Conservation (phyloP, 192 early-diverging fungal species). For the Umbelopsis sp. region DNA sequence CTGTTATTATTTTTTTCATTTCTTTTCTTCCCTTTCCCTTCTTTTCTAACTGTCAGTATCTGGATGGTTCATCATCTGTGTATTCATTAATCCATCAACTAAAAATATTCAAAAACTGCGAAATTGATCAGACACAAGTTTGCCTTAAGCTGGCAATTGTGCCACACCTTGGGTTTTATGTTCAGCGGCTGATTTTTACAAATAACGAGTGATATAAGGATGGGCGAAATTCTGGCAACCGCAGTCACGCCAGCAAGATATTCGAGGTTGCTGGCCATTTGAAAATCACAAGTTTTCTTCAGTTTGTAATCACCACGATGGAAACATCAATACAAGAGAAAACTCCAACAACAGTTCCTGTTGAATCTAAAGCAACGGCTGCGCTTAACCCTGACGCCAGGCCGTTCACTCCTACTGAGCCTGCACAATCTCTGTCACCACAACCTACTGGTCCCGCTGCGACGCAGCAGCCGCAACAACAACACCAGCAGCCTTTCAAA, state of each 20-base stretch:
- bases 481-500: neutral
- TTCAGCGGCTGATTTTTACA: no score
- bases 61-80: no score
- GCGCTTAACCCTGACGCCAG: constrained; percentile 2
- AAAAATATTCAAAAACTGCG: no score
- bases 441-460: neutral
- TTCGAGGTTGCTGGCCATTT: neutral
- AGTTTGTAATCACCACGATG: neutral
- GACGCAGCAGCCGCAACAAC: neutral
- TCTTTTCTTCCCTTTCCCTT: no score
- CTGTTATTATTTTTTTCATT: neutral
- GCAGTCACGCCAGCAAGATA: neutral
- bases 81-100: no score
- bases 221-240: neutral
- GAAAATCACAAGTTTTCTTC: neutral
- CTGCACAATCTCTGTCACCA: neutral
- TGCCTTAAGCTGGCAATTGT: no score
- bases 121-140: no score
- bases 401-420: neutral
- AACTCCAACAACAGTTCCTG: neutral
- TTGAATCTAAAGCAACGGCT: neutral
- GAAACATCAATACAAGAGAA: neutral
- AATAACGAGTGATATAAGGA: no score
- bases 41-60: no score
- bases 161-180: no score